phyloP scores from a whole-genome alignment of 305 asterid genomes.

The Solanum chacoense region DNA sequence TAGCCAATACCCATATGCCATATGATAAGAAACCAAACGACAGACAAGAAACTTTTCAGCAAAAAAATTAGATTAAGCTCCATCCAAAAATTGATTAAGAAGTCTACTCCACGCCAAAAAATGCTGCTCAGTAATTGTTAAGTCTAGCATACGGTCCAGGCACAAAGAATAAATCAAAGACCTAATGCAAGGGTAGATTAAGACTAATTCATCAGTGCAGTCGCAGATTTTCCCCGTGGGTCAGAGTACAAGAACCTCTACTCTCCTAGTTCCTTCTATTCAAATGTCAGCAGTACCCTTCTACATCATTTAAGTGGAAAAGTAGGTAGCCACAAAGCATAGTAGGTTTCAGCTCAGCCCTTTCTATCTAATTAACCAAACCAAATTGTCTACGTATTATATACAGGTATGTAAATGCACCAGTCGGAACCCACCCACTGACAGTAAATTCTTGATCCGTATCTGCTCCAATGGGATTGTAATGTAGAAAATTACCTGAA shows the following conservation, averaged over 20 bases:
- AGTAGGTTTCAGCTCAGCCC: background rate
- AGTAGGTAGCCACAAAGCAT: background rate
- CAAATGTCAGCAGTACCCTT: background rate
- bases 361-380: background rate
- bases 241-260: background rate
- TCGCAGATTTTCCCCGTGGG: background rate
- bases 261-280: background rate
- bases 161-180: background rate
- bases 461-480: background rate
- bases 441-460: background rate
- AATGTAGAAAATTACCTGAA: conserved; percentile 38
- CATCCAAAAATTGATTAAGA: background rate
- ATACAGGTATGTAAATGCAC: background rate
- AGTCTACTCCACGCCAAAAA: background rate
- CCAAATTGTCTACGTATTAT: background rate
- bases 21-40: background rate
- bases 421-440: background rate
- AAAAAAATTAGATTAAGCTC: background rate
- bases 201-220: background rate
- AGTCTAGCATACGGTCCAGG: background rate
- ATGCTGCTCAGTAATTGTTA: background rate
- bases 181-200: background rate
- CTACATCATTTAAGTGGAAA: background rate
- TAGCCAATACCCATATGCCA: conserved; percentile 18
- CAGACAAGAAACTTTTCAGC: background rate